These are phyloP conservation scores for Echites panduratus DNA, from an alignment of 257 asterid species.

Conservation along the genomic window DNA sequence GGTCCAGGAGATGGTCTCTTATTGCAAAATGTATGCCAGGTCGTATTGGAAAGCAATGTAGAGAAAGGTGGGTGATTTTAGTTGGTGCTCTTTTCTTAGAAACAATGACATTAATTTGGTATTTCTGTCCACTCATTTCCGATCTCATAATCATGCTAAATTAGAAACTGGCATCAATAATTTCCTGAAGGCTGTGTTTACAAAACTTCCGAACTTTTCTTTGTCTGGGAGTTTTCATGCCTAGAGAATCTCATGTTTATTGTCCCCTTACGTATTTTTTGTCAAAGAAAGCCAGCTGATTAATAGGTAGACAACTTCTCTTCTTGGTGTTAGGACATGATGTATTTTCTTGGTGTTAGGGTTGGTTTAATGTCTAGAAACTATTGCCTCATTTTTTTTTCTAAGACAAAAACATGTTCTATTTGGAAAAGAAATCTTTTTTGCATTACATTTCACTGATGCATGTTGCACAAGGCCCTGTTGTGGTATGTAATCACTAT, in stretches of 20 bases:
- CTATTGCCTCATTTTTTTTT: background rate
- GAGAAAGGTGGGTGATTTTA: slow-evolving; percentile 59
- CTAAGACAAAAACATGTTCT: background rate
- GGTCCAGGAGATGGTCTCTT: slow-evolving; percentile 61
- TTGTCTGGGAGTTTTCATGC: background rate
- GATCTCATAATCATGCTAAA: background rate
- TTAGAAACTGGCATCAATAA: background rate
- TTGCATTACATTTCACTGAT: background rate
- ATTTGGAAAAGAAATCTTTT: background rate
- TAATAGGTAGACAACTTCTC: background rate
- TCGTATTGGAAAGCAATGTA: slow-evolving; percentile 89
- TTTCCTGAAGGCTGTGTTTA: background rate
- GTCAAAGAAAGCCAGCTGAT: background rate
- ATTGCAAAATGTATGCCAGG: slow-evolving; percentile 66
- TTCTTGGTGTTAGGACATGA: background rate
- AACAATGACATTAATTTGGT: background rate
- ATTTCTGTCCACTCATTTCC: background rate
- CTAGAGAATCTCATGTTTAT: too few species aligned
- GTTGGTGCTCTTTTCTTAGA: background rate
- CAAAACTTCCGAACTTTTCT: background rate
- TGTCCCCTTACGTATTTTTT: background rate
- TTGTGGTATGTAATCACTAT: background rate
- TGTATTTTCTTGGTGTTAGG: background rate
- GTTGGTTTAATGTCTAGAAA: background rate
- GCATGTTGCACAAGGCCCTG: background rate